Evolutionary conservation across 1,284 basidiomycete species (phyloP).

Genomic region (Cryptococcus neoformans): DNA sequence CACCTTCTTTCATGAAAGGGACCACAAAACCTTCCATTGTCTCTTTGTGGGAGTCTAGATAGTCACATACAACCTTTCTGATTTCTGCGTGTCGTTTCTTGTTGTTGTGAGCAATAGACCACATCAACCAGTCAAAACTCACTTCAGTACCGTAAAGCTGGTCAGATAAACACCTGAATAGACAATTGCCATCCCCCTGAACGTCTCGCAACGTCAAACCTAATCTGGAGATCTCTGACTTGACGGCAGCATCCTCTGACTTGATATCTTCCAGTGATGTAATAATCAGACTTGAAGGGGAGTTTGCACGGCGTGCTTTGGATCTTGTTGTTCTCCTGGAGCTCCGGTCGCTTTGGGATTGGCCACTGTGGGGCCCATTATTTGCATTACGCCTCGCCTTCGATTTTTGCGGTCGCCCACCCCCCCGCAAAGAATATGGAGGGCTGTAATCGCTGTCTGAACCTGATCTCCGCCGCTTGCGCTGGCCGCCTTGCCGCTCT

Average conservation of each 20-base stretch:
- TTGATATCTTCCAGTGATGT: conserved; percentile 16
- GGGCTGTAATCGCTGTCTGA: neutral
- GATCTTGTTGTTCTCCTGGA: conserved; percentile 11
- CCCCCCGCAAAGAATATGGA: neutral
- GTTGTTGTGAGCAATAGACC: neutral
- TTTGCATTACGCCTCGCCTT: neutral
- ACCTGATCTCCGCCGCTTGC: neutral
- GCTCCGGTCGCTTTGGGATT: neutral
- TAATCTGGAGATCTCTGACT: conserved; percentile 22
- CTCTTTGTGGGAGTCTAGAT: conserved; percentile 30
- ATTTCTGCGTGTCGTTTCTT: conserved; percentile 37
- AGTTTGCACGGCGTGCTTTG: conserved; percentile 12
- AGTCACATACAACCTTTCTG: conserved; percentile 39
- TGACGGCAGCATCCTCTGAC: conserved; percentile 11
- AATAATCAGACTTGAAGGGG: conserved; percentile 12
- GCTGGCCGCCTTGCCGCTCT: neutral
- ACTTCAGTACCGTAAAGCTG: conserved; percentile 39
- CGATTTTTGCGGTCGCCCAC: neutral
- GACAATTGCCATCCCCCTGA: conserved; percentile 44
- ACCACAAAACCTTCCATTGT: conserved; percentile 35
- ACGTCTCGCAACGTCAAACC: conserved; percentile 38
- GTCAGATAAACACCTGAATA: conserved; percentile 40
- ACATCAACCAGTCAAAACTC: neutral
- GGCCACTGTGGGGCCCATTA: neutral
- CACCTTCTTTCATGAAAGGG: conserved; percentile 33